Conservation (phyloP, 805 yeast genomes). For the Wickerhamiella parazyma region DNA sequence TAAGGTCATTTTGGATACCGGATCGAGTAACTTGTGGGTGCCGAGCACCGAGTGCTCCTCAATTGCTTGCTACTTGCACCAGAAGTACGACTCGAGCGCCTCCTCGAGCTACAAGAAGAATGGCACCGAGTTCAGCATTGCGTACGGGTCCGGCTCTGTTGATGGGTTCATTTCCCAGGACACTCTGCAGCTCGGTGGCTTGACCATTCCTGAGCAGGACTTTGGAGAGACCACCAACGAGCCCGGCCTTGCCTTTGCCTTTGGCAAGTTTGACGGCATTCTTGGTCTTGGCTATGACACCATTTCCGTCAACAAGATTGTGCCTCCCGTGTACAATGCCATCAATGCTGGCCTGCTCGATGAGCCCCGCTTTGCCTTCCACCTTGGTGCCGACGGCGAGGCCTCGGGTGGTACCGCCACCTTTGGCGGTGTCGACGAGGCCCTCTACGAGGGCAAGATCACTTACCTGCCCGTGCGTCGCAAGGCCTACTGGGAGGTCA, state of each 20-base stretch:
- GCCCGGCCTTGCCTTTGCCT: constrained; percentile 96
- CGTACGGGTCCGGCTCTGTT: constrained; percentile 85
- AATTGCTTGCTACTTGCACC: constrained; percentile 87
- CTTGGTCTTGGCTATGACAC: constrained; percentile 89
- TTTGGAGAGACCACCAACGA: constrained; percentile 96
- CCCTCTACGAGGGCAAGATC: constrained; percentile 66
- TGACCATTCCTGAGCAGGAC: constrained; percentile 74
- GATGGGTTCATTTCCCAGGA: constrained; percentile 90
- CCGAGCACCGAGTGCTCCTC: constrained; percentile 83
- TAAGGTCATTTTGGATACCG: constrained; percentile 92
- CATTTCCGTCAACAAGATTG: constrained; percentile 75
- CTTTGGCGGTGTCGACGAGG: constrained; percentile 82
- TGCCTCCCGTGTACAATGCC: constrained; percentile 91
- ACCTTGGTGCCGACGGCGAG: constrained; percentile 63
- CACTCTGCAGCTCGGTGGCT: constrained; percentile 64
- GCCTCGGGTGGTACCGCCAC: constrained; percentile 82
- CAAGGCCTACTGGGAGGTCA: constrained; percentile 99
- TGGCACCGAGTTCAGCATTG: constrained; percentile 74
- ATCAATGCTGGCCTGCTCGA: constrained; percentile 69
- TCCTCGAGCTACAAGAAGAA: constrained; percentile 79
- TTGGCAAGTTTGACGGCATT: constrained; percentile 97
- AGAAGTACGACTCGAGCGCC: constrained; percentile 72
- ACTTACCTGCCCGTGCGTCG: constrained; percentile 97
- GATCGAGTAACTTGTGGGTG: constrained; percentile 94
- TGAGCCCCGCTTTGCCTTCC: constrained; percentile 74